Base-by-base conservation (phyloP, 1,284 basidiomycete species). In the Polyporus tsugae region DNA sequence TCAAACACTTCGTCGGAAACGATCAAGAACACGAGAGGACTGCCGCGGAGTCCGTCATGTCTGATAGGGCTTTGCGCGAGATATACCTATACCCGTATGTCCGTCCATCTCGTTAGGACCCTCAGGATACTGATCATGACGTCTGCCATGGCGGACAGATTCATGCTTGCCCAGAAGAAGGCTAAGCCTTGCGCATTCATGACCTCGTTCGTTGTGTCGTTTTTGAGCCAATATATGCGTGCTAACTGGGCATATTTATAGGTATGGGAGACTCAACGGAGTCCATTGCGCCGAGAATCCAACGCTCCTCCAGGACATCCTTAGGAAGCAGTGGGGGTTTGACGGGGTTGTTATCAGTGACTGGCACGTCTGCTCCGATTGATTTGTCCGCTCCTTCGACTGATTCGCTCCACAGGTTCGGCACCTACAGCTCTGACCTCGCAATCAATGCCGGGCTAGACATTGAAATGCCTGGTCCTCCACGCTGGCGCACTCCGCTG, bases 271-370 rank as follows among this genome's bases (percentile, higher is more conserved):
- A 46, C 78, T 92, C 64, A 83, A 88, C 69, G 89, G 88, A 4
- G 76, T 84, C 19, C 91, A 93, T 76, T 88, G 85, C 72, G 87
- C 90, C 0, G 91, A 93, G 76, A 87, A 85, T 75, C 78, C 81
- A 6, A 74, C 78, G 7, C 80, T 93, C 6, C 78, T 93, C 35
- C 80, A 85, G 63, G 83, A 82, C 29, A 86, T 93, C 61, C 81
- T 94, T 41, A 86, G 91, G 22, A 82, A 84, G 39, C 91, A 93
- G 76, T 93, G 91, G 91, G 82, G 82, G 29, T 92, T 90, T 72
- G 78, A 87, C 57, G 91, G 90, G 4, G 80, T 91, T 61, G 80
- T 91, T 39, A 89, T 91, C 73, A 90, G 87, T 70, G 90, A 91
- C 74, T 92, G 90, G 90, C 89, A 70, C 53, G 73, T 75, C 33